These are phyloP conservation scores for Arctium lappa DNA, from an alignment of 129 eudicot genomes.

Conservation along the genomic window DNA sequence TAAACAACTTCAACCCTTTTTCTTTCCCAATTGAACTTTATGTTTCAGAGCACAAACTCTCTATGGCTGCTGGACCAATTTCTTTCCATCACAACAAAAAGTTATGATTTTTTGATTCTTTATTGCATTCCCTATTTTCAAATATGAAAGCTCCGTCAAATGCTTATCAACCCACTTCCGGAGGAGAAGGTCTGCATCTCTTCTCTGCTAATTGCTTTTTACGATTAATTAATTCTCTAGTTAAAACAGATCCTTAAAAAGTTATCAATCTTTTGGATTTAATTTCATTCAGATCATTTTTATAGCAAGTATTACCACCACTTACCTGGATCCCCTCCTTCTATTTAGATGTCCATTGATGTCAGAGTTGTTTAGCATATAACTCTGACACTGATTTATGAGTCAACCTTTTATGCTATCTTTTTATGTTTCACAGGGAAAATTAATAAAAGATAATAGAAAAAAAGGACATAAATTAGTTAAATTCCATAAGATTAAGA, in stretches of 20 bases:
- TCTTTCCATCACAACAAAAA: too few relatives aligned
- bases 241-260: background rate
- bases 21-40: background rate
- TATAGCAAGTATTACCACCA: background rate
- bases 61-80: background rate
- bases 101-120: background rate
- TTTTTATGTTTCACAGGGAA: background rate
- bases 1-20: background rate
- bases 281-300: background rate
- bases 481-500: background rate
- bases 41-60: background rate
- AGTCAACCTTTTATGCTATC: background rate
- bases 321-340: background rate
- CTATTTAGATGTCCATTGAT: background rate
- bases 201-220: background rate
- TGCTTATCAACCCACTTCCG: background rate
- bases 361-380: background rate
- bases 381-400: background rate
- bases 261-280: background rate
- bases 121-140: background rate
- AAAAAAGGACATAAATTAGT: background rate
- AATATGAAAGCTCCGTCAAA: background rate
- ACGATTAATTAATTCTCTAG: background rate
- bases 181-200: background rate
- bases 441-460: background rate